Evolutionary conservation across 495 filamentous ascomycete species (phyloP).

Genomic region (Hypomontagnella submonticulosa): DNA sequence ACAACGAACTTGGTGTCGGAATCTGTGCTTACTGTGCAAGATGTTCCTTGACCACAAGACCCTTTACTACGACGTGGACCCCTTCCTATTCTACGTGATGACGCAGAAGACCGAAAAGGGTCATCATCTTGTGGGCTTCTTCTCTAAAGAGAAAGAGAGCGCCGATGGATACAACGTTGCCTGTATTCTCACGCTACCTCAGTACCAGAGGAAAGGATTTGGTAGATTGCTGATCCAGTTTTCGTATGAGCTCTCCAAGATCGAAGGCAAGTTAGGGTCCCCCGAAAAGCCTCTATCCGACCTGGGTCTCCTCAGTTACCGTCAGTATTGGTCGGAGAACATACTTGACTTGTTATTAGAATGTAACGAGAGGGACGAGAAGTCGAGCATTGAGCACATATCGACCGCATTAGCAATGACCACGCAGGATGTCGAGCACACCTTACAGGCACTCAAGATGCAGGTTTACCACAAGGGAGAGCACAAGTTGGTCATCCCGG

Average conservation of each 20-base stretch:
- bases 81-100: constrained; percentile 99
- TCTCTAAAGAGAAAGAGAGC: constrained; percentile 97
- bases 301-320: constrained; percentile 88
- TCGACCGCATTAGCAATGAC: constrained; percentile 89
- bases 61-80: constrained; percentile 99
- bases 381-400: constrained; percentile 83
- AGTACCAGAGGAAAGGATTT: constrained; percentile 94
- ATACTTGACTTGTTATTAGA: constrained; percentile 85
- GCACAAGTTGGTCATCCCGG: constrained; percentile 88
- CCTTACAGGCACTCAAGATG: constrained; percentile 92
- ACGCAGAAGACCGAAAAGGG: constrained; percentile 84
- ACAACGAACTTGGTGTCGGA: constrained; percentile 97
- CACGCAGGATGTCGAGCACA: constrained; percentile 92
- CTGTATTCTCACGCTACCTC: constrained; percentile 95
- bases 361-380: constrained; percentile 66
- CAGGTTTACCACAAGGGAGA: constrained; percentile 92
- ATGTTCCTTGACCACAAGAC: constrained; percentile 99
- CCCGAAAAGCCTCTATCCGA: constrained; percentile 97
- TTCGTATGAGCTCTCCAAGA: constrained; percentile 96
- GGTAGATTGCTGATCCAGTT: constrained; percentile 95
- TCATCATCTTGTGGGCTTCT: constrained; percentile 94
- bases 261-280: constrained; percentile 92
- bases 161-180: constrained; percentile 97
- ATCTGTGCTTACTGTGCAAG: constrained; percentile 92
- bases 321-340: constrained; percentile 96